Percentiles rank a stretch among this genome's conserved stretches.
phyloP scores from a whole-genome alignment of 768 basidiomycete genomes.

The Neoboletus brunneissimus region DNA sequence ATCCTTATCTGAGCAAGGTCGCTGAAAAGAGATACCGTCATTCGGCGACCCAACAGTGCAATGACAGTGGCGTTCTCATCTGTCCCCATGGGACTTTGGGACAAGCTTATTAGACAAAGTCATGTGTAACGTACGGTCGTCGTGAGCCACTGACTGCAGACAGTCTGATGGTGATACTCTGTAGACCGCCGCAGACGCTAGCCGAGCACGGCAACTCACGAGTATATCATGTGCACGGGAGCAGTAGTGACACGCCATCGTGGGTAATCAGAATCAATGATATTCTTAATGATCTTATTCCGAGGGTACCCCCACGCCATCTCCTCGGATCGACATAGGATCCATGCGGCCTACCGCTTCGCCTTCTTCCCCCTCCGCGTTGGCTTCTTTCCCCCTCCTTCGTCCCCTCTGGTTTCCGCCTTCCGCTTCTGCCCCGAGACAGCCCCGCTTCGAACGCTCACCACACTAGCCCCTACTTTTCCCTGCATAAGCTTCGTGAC shows the following conservation, averaged over 20 bases:
- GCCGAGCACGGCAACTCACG: not conserved
- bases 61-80: not conserved
- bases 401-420: constrained; percentile 32
- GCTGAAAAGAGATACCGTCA: not conserved
- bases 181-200: not conserved
- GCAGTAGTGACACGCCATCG: too few relatives aligned
- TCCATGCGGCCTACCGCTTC: constrained; percentile 26
- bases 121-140: not conserved
- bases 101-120: not conserved
- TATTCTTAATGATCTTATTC: not conserved
- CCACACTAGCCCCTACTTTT: constrained; percentile 58
- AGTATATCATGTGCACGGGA: too few relatives aligned
- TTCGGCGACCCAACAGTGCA: not conserved
- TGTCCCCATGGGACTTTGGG: not conserved
- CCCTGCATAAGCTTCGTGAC: constrained; percentile 49
- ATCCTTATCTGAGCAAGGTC: not conserved
- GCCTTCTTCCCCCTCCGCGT: constrained; percentile 46
- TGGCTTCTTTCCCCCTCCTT: constrained; percentile 45
- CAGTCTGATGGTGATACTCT: not conserved
- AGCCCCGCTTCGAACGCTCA: constrained; percentile 62
- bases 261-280: not conserved
- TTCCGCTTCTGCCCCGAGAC: constrained; percentile 58
- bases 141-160: too few relatives aligned
- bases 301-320: not conserved
- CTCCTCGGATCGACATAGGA: constrained; percentile 1